Percentiles rank a stretch among this genome's conserved stretches.
phyloP scores from a whole-genome alignment of 2,329 filamentous ascomycete genomes.

The Pseudophaeomoniella oleicola region DNA sequence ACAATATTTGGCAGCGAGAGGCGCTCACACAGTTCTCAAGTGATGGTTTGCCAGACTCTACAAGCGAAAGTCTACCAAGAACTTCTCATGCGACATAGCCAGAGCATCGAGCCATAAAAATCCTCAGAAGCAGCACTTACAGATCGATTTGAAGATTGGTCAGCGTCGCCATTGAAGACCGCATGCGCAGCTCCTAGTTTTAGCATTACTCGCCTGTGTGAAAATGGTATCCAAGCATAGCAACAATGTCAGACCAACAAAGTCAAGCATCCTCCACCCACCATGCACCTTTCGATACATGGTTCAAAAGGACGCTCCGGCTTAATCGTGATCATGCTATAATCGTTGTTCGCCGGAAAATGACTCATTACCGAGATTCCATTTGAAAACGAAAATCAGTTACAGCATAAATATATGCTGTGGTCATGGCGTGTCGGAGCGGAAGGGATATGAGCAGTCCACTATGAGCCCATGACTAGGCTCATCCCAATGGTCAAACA shows the following conservation, averaged over 20 bases:
- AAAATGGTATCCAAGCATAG: no score
- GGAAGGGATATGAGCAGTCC: no score
- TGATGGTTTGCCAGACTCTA: constrained; percentile 36
- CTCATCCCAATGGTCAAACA: no score
- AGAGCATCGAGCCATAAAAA: neutral
- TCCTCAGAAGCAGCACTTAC: neutral
- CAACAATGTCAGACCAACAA: constrained; percentile 77
- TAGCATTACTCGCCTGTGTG: no score
- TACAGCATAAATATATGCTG: constrained; percentile 38
- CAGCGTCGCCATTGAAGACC: neutral
- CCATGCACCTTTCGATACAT: constrained; percentile 61
- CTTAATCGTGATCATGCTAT: constrained; percentile 78
- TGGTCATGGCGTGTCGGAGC: constrained; percentile 40
- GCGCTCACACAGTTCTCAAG: constrained; percentile 86
- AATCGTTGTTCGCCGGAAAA: constrained; percentile 56
- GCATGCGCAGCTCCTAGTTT: no score
- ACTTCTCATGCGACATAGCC: no score
- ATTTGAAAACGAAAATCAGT: constrained; percentile 43
- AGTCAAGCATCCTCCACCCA: constrained; percentile 95
- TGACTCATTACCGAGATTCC: constrained; percentile 72
- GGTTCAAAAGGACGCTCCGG: constrained; percentile 89
- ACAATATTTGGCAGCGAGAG: constrained; percentile 75
- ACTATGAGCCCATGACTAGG: no score
- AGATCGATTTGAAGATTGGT: neutral
- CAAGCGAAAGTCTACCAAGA: neutral